Conservation (phyloP, 2,329 filamentous ascomycete genomes). For the Arthroderma sp. region DNA sequence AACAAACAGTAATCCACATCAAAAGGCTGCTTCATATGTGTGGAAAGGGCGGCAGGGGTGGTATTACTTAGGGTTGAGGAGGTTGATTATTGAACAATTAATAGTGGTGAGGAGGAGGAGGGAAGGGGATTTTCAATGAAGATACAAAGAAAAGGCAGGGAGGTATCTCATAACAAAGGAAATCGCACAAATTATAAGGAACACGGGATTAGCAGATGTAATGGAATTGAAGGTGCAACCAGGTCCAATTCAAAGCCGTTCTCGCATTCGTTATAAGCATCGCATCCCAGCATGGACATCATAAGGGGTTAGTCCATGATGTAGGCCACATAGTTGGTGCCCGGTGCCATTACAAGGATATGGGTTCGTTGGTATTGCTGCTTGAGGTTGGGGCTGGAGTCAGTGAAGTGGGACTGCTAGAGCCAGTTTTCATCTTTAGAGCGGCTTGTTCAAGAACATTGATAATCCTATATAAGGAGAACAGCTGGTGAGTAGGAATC, state of each 20-base stretch:
- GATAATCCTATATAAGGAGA: constrained; percentile 5
- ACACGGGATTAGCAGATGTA: background rate
- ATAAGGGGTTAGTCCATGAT: background rate
- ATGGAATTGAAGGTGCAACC: background rate
- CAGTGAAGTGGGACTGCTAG: background rate
- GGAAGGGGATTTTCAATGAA: no score
- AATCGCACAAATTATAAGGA: background rate
- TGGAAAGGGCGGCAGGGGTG: background rate
- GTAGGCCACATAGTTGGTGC: background rate
- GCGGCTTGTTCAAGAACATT: constrained; percentile 8
- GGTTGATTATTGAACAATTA: background rate
- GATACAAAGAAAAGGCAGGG: background rate
- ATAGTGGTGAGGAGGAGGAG: background rate
- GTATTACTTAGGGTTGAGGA: background rate
- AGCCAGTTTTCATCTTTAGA: background rate
- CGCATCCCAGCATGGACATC: background rate
- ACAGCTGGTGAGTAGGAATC: background rate
- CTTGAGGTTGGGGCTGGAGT: background rate
- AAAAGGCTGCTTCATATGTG: background rate
- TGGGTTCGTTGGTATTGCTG: background rate
- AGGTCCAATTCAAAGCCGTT: background rate
- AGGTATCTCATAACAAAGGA: constrained; percentile 5
- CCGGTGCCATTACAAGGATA: background rate
- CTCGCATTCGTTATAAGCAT: background rate
- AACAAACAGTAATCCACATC: background rate